A percentile compares a stretch with the other conserved stretches of the same genome.
Evolutionary conservation across 192 early-diverging fungal genomes (phyloP).

Genomic region (Gigaspora rosea): DNA sequence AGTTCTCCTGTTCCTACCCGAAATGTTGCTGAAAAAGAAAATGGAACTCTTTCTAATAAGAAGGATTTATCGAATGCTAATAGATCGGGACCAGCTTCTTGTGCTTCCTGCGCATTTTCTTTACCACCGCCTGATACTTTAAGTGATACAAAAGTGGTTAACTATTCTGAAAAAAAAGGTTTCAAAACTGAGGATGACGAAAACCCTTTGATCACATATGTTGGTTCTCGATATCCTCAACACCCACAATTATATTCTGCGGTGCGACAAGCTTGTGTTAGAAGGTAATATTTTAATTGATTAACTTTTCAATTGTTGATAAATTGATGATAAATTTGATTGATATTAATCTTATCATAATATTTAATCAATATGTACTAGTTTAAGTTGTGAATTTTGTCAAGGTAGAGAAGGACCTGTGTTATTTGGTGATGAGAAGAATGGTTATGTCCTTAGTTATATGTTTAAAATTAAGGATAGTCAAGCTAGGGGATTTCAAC

Average conservation of each 20-base stretch:
- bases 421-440: conserved; percentile 68
- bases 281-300: conserved; percentile 37
- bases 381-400: conserved; percentile 64
- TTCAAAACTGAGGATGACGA: conserved; percentile 44
- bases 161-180: conserved; percentile 33
- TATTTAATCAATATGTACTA: conserved; percentile 21
- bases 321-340: too few relatives aligned
- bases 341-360: too few relatives aligned
- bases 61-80: conserved; percentile 3
- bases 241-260: conserved; percentile 46
- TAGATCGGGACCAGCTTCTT: conserved; percentile 12
- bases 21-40: background rate
- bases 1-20: background rate
- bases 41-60: background rate
- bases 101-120: conserved; percentile 29
- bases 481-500: conserved; percentile 62
- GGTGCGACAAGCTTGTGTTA: conserved; percentile 45
- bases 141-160: background rate
- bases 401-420: conserved; percentile 66
- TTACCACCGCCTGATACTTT: background rate
- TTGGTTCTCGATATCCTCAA: conserved; percentile 43
- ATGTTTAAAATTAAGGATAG: conserved; percentile 69
- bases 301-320: background rate
- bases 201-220: conserved; percentile 39
- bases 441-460: conserved; percentile 70